Evolutionary conservation across 345 rosid genomes (phyloP).

Genomic region (Tarenaya hassleriana): DNA sequence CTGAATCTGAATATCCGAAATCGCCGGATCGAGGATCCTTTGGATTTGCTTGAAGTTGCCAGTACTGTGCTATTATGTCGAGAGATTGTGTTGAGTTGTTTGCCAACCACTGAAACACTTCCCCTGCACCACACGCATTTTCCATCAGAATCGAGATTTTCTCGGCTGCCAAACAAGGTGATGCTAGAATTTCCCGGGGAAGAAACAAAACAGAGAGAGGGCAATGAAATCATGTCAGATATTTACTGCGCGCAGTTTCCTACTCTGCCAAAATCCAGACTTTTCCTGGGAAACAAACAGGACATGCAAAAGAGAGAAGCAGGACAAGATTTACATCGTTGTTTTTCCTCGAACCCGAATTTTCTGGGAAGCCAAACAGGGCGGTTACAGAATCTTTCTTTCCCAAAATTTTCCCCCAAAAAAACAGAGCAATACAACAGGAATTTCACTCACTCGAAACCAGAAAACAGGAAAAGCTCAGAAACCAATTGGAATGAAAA

Average conservation of each 20-base stretch:
- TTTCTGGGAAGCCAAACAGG: too few relatives aligned
- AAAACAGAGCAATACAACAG: not conserved
- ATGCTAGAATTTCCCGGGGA: not conserved
- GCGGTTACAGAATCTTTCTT: too few relatives aligned
- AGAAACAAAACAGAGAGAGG: conserved; percentile 19
- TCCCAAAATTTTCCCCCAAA: too few relatives aligned
- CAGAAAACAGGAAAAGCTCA: not conserved
- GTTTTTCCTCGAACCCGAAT: too few relatives aligned
- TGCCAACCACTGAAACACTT: conserved; percentile 78
- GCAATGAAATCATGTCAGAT: conserved; percentile 4
- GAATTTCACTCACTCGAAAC: not conserved
- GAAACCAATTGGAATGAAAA: too few relatives aligned
- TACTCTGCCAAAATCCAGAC: too few relatives aligned
- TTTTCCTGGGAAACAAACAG: not conserved
- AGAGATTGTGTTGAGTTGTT: conserved; percentile 54
- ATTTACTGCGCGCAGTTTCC: too few relatives aligned
- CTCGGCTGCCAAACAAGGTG: conserved; percentile 1
- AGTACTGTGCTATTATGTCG: conserved; percentile 80
- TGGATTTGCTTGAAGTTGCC: conserved; percentile 64
- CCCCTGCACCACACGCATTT: conserved; percentile 32
- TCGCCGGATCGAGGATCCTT: conserved; percentile 70
- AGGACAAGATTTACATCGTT: too few relatives aligned
- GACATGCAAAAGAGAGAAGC: too few relatives aligned
- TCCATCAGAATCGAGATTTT: not conserved
- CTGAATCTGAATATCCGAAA: conserved; percentile 56